Evolutionary conservation across 352 stramenopile genomes (phyloP).

Genomic region (Globisporangium cystogenes): DNA sequence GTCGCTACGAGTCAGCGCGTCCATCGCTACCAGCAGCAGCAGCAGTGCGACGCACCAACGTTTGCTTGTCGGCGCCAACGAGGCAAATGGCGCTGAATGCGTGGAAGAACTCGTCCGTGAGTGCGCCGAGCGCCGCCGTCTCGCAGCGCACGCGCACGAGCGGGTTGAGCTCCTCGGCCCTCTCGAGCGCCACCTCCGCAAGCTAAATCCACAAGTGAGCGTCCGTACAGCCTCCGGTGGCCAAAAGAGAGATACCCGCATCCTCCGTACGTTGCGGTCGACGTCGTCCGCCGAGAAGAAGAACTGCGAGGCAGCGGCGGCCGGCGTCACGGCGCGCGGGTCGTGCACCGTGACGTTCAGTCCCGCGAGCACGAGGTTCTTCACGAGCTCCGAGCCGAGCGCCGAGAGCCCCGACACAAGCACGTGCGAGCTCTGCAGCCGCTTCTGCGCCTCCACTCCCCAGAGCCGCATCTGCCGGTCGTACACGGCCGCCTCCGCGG

Average conservation of each 20-base stretch:
- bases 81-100: conserved; percentile 87
- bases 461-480: conserved; percentile 99
- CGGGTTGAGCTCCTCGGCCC: conserved; percentile 94
- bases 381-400: conserved; percentile 91
- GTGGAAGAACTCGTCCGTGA: conserved; percentile 74
- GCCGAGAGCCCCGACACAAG: conserved; percentile 84
- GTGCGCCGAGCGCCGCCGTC: conserved; percentile 41
- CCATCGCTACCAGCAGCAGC: not conserved
- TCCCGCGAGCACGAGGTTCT: conserved; percentile 97
- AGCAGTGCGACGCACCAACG: conserved; percentile 23
- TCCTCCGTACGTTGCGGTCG: conserved; percentile 74
- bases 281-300: conserved; percentile 73
- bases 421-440: conserved; percentile 85
- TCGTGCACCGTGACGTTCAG: conserved; percentile 94
- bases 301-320: conserved; percentile 74
- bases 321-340: conserved; percentile 33
- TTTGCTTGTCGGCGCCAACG: conserved; percentile 32
- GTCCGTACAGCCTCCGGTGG: not conserved
- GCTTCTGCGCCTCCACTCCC: conserved; percentile 95
- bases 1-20: not conserved
- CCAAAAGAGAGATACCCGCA: not conserved
- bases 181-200: conserved; percentile 66
- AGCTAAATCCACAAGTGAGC: conserved; percentile 26
- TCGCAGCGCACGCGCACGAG: conserved; percentile 85
- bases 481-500: conserved; percentile 93